Conservation (phyloP, 202 grass and related monocot species). For the Bolboschoenoplectus hybrid region DNA sequence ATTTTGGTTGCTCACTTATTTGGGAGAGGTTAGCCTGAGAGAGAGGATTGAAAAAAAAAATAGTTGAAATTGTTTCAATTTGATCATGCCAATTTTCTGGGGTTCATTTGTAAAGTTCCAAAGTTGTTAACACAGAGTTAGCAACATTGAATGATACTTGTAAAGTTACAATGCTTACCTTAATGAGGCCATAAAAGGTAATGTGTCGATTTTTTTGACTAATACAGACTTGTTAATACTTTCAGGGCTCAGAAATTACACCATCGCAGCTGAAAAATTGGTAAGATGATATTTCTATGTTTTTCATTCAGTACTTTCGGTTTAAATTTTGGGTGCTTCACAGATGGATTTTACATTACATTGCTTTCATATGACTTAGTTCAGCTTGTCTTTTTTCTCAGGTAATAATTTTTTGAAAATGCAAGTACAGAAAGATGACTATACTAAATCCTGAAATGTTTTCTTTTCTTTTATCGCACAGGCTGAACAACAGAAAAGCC, state of each 20-base stretch:
- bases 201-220: constrained; percentile 38
- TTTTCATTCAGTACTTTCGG: constrained; percentile 23
- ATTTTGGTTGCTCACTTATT: not conserved
- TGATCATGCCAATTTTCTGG: not conserved
- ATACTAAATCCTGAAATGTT: not conserved
- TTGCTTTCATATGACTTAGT: not conserved
- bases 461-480: constrained; percentile 33
- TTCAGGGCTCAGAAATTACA: constrained; percentile 92
- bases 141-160: not conserved
- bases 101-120: not conserved
- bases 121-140: not conserved
- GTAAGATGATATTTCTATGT: constrained; percentile 49
- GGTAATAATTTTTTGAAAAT: not conserved
- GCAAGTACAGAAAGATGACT: not conserved
- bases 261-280: constrained; percentile 95
- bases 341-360: constrained; percentile 3
- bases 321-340: not conserved
- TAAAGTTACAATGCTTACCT: not conserved
- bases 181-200: not conserved
- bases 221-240: constrained; percentile 35
- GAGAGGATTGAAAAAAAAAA: not conserved
- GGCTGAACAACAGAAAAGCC: constrained; percentile 94
- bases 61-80: not conserved
- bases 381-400: not conserved
- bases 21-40: not conserved